A percentile compares a stretch with the other conserved stretches of the same genome.
Conservation (phyloP, 768 basidiomycete genomes). For the Tephrocybe sp. region DNA sequence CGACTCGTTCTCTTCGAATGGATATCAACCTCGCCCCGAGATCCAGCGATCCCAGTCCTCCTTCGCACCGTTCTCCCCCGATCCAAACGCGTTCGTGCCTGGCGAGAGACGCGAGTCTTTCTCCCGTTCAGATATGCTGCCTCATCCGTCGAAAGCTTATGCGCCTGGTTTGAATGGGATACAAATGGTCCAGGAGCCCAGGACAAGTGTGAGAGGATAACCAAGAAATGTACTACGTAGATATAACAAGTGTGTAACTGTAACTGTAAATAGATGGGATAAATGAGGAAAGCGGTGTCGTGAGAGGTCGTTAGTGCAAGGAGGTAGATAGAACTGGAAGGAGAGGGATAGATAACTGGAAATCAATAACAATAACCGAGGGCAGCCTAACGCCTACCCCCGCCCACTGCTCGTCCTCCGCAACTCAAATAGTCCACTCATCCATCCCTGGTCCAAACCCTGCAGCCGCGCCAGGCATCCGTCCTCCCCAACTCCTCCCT, state of each 20-base stretch:
- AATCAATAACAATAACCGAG: background rate
- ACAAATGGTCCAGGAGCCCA: no score
- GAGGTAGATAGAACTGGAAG: background rate
- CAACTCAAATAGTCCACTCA: constrained; percentile 61
- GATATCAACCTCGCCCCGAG: constrained; percentile 29
- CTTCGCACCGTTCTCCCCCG: constrained; percentile 82
- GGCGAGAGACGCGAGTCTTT: constrained; percentile 19
- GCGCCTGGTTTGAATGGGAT: no score
- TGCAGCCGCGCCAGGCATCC: constrained; percentile 24
- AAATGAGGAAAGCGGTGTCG: background rate
- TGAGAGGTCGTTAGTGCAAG: background rate
- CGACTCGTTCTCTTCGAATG: constrained; percentile 19
- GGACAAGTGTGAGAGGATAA: no score
- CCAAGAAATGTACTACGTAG: no score
- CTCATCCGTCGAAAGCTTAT: no score
- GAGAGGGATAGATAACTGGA: background rate
- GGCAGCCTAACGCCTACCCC: background rate
- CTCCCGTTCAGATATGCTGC: no score
- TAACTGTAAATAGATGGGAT: background rate
- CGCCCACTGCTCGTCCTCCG: background rate
- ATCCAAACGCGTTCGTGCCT: constrained; percentile 49
- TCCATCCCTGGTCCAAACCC: constrained; percentile 39
- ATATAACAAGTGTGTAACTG: background rate
- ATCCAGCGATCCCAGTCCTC: constrained; percentile 34
- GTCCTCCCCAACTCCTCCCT: constrained; percentile 45